Percentiles rank a stretch among this genome's conserved stretches.
Conservation (phyloP, 2,329 filamentous ascomycete genomes). For the Helminthosporium solani region DNA sequence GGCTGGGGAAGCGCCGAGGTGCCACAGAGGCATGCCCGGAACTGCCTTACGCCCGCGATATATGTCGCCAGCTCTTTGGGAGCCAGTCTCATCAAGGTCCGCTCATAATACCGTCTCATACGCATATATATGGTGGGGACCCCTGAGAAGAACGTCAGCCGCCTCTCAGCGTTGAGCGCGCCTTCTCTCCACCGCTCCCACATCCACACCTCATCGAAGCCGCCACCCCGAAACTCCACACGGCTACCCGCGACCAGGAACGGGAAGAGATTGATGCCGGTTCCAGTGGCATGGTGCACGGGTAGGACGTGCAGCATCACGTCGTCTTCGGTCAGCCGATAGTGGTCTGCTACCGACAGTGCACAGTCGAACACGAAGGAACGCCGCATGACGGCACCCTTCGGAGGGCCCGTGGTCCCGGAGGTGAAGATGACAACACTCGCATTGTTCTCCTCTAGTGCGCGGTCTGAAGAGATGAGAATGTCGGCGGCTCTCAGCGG, state of each 20-base stretch:
- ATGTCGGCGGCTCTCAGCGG: constrained; percentile 36
- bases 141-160: constrained; percentile 39
- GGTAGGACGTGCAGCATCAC: constrained; percentile 38
- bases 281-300: constrained; percentile 40
- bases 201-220: constrained; percentile 39
- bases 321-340: constrained; percentile 33
- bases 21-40: constrained; percentile 47
- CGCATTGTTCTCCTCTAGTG: constrained; percentile 44
- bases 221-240: constrained; percentile 39
- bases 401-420: constrained; percentile 50
- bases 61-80: constrained; percentile 41
- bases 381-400: constrained; percentile 49
- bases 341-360: constrained; percentile 36
- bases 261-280: constrained; percentile 40
- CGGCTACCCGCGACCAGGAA: constrained; percentile 34
- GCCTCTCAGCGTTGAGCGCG: constrained; percentile 19
- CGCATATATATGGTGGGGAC: constrained; percentile 43
- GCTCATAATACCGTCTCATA: constrained; percentile 41
- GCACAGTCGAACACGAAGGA: constrained; percentile 43
- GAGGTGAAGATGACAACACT: constrained; percentile 50
- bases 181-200: constrained; percentile 39
- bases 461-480: constrained; percentile 44
- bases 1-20: constrained; percentile 53
- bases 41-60: constrained; percentile 44
- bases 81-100: constrained; percentile 30